These are phyloP conservation scores for Davidsoniella virescens DNA, from an alignment of 2,329 filamentous ascomycete species.

Conservation along the genomic window DNA sequence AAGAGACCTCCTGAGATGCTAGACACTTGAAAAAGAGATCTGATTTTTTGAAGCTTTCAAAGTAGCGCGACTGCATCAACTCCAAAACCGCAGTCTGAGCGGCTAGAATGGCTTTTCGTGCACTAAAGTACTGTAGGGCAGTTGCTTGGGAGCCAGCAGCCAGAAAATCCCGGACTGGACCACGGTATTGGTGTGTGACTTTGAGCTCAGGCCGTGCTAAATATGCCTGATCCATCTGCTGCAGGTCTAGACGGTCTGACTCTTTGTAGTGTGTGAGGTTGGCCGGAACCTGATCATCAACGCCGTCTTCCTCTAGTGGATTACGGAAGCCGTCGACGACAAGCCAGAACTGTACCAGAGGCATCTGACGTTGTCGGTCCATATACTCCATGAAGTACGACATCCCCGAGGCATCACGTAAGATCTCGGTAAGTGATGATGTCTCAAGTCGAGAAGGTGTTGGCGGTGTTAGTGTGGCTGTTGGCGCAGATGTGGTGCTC, in stretches of 20 bases:
- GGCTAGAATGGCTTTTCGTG: conserved; percentile 63
- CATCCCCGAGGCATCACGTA: conserved; percentile 75
- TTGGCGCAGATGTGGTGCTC: conserved; percentile 15
- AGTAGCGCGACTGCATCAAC: conserved; percentile 66
- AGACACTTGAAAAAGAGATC: conserved; percentile 95
- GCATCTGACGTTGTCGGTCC: conserved; percentile 78
- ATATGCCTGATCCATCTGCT: conserved; percentile 84
- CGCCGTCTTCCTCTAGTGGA: conserved; percentile 66
- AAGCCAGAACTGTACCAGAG: conserved; percentile 92
- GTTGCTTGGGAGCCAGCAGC: conserved; percentile 61
- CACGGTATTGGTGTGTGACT: conserved; percentile 51
- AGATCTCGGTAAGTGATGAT: conserved; percentile 64
- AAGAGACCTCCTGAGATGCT: conserved; percentile 62
- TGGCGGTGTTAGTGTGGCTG: conserved; percentile 17
- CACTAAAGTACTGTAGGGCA: conserved; percentile 65
- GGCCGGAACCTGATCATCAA: conserved; percentile 38
- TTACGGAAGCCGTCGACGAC: conserved; percentile 94
- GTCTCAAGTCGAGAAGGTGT: conserved; percentile 52
- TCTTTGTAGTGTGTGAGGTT: conserved; percentile 58
- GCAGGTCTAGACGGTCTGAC: conserved; percentile 72
- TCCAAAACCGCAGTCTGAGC: conserved; percentile 74
- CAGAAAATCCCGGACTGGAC: conserved; percentile 61
- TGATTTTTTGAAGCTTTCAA: conserved; percentile 75
- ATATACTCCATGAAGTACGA: conserved; percentile 99
- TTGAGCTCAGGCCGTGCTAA: conserved; percentile 68